Percentiles rank a stretch among this genome's conserved stretches.
Evolutionary conservation across 208 protist genomes (phyloP).

Genomic region (Crithidia sp.): DNA sequence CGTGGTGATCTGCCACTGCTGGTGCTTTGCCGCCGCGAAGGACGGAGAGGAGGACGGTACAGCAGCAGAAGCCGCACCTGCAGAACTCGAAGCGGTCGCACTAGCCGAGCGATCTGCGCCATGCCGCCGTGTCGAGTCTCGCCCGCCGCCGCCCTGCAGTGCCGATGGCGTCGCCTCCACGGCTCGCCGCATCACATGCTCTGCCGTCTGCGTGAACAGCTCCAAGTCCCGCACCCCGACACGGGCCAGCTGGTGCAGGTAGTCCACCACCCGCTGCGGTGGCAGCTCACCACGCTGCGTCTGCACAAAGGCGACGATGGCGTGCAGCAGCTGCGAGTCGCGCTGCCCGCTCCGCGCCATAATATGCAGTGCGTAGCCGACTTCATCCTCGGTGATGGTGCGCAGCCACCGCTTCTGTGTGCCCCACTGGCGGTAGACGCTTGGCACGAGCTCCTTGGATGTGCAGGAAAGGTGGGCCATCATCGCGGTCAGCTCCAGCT

Average conservation of each 20-base stretch:
- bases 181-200: slow-evolving; percentile 58
- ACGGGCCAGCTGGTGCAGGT: slow-evolving; percentile 58
- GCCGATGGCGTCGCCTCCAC: slow-evolving; percentile 11
- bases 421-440: slow-evolving; percentile 58
- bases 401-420: slow-evolving; percentile 53
- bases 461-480: slow-evolving; percentile 59
- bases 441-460: slow-evolving; percentile 47
- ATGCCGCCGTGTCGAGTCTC: not conserved
- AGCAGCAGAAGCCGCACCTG: not conserved
- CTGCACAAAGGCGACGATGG: slow-evolving; percentile 65
- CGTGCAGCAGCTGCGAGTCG: slow-evolving; percentile 52
- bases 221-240: slow-evolving; percentile 80
- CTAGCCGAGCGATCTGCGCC: no score
- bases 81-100: not conserved
- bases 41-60: not conserved
- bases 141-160: not conserved
- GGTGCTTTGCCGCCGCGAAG: slow-evolving; percentile 1
- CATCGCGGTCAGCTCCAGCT: slow-evolving; percentile 61
- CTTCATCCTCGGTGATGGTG: slow-evolving; percentile 53
- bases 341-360: slow-evolving; percentile 51
- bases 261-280: slow-evolving; percentile 50
- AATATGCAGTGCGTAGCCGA: slow-evolving; percentile 49
- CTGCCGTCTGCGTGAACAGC: slow-evolving; percentile 66
- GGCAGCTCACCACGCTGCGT: slow-evolving; percentile 48
- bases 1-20: slow-evolving; percentile 47